Percentiles rank a stretch among this genome's conserved stretches.
Conservation (phyloP, 23 red algal genomes). For the Gracilaria gracilis region DNA sequence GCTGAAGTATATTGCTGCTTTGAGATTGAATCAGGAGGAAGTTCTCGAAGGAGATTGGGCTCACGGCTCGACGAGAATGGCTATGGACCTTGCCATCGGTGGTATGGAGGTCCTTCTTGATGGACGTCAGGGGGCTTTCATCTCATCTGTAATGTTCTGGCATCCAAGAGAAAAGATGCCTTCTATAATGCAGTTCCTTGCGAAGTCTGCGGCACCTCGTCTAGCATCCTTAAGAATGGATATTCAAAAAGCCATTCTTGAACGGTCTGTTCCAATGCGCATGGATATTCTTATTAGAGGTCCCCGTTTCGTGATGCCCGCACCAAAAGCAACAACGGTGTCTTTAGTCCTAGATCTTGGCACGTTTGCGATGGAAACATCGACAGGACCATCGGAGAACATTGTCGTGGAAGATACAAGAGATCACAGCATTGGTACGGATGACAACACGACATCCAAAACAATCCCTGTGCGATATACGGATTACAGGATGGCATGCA, state of each 20-base stretch:
- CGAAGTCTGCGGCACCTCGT: conserved; percentile 68
- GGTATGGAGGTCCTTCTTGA: conserved; percentile 77
- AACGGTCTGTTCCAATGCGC: conserved; percentile 72
- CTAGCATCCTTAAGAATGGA: conserved; percentile 83
- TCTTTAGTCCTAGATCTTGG: conserved; percentile 77
- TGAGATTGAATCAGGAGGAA: conserved; percentile 72
- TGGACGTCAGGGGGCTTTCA: conserved; percentile 71
- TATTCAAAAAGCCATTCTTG: conserved; percentile 76
- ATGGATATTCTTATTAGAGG: conserved; percentile 81
- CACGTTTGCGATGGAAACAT: conserved; percentile 84
- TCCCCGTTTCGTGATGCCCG: conserved; percentile 77
- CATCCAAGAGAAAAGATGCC: conserved; percentile 78
- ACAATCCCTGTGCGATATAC: conserved; percentile 57
- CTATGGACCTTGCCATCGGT: conserved; percentile 77
- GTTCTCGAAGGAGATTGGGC: conserved; percentile 62
- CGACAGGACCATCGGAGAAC: conserved; percentile 46
- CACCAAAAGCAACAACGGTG: conserved; percentile 7
- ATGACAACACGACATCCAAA: background rate
- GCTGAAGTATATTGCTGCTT: conserved; percentile 70
- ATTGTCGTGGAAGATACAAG: conserved; percentile 11
- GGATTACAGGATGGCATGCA: conserved; percentile 67
- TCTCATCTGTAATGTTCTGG: conserved; percentile 61
- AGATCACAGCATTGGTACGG: background rate
- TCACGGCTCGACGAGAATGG: conserved; percentile 64
- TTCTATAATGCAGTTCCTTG: conserved; percentile 77